These are phyloP conservation scores for Heterobasidion annosum DNA, from an alignment of 1,284 basidiomycete genomes.

Conservation along the genomic window DNA sequence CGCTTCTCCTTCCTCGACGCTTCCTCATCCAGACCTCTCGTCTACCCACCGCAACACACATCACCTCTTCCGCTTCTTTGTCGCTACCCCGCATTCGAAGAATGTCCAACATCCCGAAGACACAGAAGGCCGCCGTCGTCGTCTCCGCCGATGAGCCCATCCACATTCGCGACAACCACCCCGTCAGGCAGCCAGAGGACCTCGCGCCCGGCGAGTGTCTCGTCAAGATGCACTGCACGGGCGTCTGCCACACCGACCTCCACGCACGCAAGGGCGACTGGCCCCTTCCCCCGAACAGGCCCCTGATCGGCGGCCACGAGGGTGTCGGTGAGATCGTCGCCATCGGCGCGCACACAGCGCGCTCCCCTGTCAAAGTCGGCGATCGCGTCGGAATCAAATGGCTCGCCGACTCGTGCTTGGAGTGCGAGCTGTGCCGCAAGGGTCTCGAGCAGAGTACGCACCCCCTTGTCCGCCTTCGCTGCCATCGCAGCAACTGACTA, in stretches of 20 bases:
- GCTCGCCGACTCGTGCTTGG: constrained; percentile 37
- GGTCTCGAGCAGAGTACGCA: constrained; percentile 62
- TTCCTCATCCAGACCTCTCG: neutral
- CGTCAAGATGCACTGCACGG: constrained; percentile 69
- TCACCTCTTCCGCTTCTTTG: too few relatives aligned
- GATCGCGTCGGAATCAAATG: constrained; percentile 87
- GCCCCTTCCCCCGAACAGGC: constrained; percentile 59
- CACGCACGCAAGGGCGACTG: constrained; percentile 69
- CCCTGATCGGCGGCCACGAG: constrained; percentile 83
- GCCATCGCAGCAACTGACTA: neutral
- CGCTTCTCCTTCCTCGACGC: neutral
- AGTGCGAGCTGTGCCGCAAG: constrained; percentile 71
- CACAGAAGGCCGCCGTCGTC: constrained; percentile 57
- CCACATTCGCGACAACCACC: constrained; percentile 38
- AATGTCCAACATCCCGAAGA: constrained; percentile 40
- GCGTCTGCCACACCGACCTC: constrained; percentile 74
- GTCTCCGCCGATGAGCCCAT: constrained; percentile 31
- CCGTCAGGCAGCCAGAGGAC: constrained; percentile 54
- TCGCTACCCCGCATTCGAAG: too few relatives aligned
- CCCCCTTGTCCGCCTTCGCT: neutral
- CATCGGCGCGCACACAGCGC: constrained; percentile 57
- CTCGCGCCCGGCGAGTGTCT: constrained; percentile 78
- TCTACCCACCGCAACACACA: neutral
- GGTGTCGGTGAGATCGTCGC: constrained; percentile 74
- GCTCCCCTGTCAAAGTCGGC: constrained; percentile 61